Base-by-base conservation (phyloP, 306 rosid genomes). In the Medicago truncatula region DNA sequence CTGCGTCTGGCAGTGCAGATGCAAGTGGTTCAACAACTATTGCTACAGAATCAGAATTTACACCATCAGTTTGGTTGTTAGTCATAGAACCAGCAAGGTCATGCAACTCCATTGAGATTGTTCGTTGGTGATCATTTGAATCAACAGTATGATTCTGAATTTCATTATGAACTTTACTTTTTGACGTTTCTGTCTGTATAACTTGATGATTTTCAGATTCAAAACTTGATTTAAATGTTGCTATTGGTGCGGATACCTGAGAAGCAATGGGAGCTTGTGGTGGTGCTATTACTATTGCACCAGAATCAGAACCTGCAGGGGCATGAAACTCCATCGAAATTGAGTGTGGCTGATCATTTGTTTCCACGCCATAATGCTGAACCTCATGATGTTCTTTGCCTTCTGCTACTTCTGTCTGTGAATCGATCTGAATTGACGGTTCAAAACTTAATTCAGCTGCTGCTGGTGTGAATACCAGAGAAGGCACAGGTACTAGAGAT, bases 281-380 rank as follows among this genome's bases (percentile, higher is more conserved):
- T n/a, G n/a, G n/a, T n/a, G n/a, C n/a, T n/a, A n/a, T n/a, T n/a
- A n/a, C n/a, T n/a, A n/a, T n/a, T n/a, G n/a, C n/a, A n/a, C n/a
- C n/a, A n/a, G n/a, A n/a, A n/a, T n/a, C n/a, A n/a, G n/a, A n/a
- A n/a, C n/a, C n/a, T 11, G 23, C 23, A 21, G 23, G 23, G 2
- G 39, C 38, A 18, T 78, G 17, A 6, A 46, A 34, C 71, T 74
- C 62, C 52, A 17, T 34, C 12, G 63, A 31, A 7, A 62, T 40
- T 66, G 74, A n/a, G 43, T 25, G 70, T 21, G 76, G 53, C 40
- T 36, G 77, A 71, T 7, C 56, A 21, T 16, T 61, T 50, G 34
- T 20, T 36, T 60, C 47, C 36, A 38, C 21, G 7, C 2, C 25
- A 49, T 7, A 20, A 60, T 36, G 60, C 28, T 31, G 65, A 78